A percentile compares a stretch with the other conserved stretches of the same genome.
phyloP scores from a whole-genome alignment of 768 basidiomycete species.

The Kwoniella europaea region DNA sequence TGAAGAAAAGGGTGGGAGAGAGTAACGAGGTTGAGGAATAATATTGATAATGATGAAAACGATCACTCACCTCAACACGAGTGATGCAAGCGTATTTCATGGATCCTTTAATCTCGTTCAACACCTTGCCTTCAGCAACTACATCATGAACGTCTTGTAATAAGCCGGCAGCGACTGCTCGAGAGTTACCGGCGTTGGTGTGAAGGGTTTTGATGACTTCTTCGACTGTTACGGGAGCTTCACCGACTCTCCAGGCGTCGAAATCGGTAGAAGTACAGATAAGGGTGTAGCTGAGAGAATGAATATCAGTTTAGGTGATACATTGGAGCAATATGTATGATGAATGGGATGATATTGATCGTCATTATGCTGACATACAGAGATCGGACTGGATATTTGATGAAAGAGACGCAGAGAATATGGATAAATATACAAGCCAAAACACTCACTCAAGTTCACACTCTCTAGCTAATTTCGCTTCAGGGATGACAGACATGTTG shows the following conservation, averaged over 20 bases:
- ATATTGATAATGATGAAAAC: too few species aligned
- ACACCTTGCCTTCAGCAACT: constrained; percentile 64
- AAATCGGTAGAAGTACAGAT: constrained; percentile 84
- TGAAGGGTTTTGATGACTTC: constrained; percentile 88
- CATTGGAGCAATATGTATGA: too few species aligned
- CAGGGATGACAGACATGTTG: constrained; percentile 93
- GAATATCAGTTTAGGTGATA: background rate
- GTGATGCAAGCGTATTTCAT: constrained; percentile 90
- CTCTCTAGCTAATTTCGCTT: constrained; percentile 95
- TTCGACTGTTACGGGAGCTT: constrained; percentile 81
- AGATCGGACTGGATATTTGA: too few species aligned
- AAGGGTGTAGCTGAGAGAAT: constrained; percentile 74
- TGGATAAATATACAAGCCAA: too few species aligned
- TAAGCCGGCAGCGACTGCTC: constrained; percentile 62
- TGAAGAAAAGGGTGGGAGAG: background rate
- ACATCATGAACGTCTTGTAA: constrained; percentile 63
- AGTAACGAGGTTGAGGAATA: background rate
- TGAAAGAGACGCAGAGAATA: too few species aligned
- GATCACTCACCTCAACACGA: constrained; percentile 55
- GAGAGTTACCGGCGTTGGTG: constrained; percentile 83
- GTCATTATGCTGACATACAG: background rate
- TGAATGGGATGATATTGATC: background rate
- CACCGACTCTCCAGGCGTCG: constrained; percentile 86
- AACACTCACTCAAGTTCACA: constrained; percentile 80
- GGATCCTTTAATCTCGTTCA: constrained; percentile 74